Conservation (phyloP, 495 filamentous ascomycete genomes). For the Aspergillus sclerotiicarbonarius region DNA sequence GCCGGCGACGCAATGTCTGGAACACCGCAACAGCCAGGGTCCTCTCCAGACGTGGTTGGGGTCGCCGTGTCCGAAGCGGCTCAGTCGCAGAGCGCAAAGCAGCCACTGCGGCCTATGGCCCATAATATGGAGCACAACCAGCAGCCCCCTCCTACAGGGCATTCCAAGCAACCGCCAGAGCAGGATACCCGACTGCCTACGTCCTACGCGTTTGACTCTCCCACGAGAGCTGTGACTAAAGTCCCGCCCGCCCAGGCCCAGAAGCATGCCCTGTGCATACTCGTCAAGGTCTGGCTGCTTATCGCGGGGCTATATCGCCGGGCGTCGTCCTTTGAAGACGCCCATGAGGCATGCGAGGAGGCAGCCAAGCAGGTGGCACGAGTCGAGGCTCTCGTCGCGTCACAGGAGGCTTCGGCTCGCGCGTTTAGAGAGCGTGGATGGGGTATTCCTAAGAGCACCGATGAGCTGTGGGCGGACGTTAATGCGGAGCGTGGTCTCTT, state of each 20-base stretch:
- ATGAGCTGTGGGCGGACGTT: constrained; percentile 79
- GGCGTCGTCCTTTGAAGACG: constrained; percentile 73
- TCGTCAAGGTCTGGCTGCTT: constrained; percentile 84
- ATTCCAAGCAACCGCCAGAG: constrained; percentile 46
- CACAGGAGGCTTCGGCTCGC: constrained; percentile 48
- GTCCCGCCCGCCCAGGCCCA: constrained; percentile 41
- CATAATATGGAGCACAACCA: constrained; percentile 49
- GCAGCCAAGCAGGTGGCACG: constrained; percentile 65
- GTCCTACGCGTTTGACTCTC: constrained; percentile 45
- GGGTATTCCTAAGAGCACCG: constrained; percentile 71
- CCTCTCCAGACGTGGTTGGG: constrained; percentile 36
- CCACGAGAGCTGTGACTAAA: constrained; percentile 37
- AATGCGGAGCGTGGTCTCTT: constrained; percentile 73
- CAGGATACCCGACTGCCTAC: constrained; percentile 53
- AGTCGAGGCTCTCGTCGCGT: constrained; percentile 42
- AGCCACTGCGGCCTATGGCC: constrained; percentile 45
- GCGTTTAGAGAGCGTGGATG: constrained; percentile 62
- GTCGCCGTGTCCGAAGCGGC: constrained; percentile 37
- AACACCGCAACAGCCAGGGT: not conserved
- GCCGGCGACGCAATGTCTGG: not conserved
- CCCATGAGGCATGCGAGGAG: constrained; percentile 73
- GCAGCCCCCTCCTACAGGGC: constrained; percentile 43
- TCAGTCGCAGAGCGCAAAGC: constrained; percentile 29
- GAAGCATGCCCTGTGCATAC: constrained; percentile 57
- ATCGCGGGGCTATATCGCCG: constrained; percentile 84